These are phyloP conservation scores for Vigna nakashimae DNA, from an alignment of 306 rosid species.

Conservation along the genomic window DNA sequence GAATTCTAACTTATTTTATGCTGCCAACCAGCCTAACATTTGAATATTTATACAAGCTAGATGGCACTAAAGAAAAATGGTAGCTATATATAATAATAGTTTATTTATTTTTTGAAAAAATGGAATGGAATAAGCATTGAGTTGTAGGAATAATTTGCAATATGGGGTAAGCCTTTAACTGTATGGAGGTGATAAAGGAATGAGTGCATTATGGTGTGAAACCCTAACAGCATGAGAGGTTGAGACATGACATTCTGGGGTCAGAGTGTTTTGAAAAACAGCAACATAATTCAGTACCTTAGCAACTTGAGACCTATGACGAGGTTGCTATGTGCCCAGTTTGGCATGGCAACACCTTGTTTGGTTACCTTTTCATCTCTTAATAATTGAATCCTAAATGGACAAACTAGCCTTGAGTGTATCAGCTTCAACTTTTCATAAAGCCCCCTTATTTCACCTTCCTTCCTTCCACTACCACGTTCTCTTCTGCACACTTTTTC, in stretches of 20 bases:
- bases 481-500: neutral
- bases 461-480: slow-evolving; percentile 37
- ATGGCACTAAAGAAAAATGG: slow-evolving; percentile 5
- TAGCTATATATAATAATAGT: neutral
- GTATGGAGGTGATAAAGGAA: slow-evolving; percentile 13
- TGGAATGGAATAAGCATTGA: slow-evolving; percentile 26
- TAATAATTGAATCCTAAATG: slow-evolving; percentile 42
- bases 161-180: slow-evolving; percentile 2
- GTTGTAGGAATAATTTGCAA: slow-evolving; percentile 35
- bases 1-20: slow-evolving; percentile 11
- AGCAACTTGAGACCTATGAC: slow-evolving; percentile 27
- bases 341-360: slow-evolving; percentile 40
- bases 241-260: slow-evolving; percentile 26
- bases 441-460: slow-evolving; percentile 19
- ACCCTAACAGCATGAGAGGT: slow-evolving; percentile 8
- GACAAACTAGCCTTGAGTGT: slow-evolving; percentile 38
- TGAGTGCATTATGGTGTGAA: slow-evolving; percentile 1
- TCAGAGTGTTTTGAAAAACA: slow-evolving; percentile 29
- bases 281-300: neutral
- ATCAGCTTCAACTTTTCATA: slow-evolving; percentile 31
- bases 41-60: slow-evolving; percentile 16
- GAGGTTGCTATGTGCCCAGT: slow-evolving; percentile 26
- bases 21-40: slow-evolving; percentile 51
- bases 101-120: neutral
- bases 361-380: slow-evolving; percentile 30